Percentiles rank a stretch among this genome's conserved stretches.
Conservation (phyloP, 257 asterid species). For the Salvia splendens region DNA sequence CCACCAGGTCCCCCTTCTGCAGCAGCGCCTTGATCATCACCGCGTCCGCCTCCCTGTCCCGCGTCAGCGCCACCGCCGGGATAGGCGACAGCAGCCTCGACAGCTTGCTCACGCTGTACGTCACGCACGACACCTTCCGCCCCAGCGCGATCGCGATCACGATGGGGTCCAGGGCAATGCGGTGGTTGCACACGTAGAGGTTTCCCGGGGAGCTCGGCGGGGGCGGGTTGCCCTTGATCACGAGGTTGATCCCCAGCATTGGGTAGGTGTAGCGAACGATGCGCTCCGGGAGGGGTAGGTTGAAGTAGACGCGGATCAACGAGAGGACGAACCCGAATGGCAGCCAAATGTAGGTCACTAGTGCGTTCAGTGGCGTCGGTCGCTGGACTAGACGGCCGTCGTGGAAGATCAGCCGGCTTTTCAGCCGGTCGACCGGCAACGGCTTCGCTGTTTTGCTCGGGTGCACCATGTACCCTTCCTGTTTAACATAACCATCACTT, state of each 20-base stretch:
- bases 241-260: conserved; percentile 88
- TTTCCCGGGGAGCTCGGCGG: conserved; percentile 83
- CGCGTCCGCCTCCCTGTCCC: conserved; percentile 86
- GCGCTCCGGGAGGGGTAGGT: conserved; percentile 93
- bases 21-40: conserved; percentile 68
- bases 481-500: conserved; percentile 20
- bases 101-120: conserved; percentile 88
- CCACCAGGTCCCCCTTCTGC: conserved; percentile 82
- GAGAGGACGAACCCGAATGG: conserved; percentile 88
- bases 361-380: conserved; percentile 81
- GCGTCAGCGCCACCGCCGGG: conserved; percentile 88
- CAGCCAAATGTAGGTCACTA: conserved; percentile 84
- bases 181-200: conserved; percentile 95
- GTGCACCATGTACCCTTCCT: conserved; percentile 96
- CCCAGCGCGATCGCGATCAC: conserved; percentile 85
- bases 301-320: conserved; percentile 85
- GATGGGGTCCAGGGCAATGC: conserved; percentile 90
- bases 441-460: conserved; percentile 67
- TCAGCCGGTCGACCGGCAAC: conserved; percentile 69
- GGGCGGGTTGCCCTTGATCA: conserved; percentile 76
- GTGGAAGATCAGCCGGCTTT: conserved; percentile 79
- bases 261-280: conserved; percentile 81
- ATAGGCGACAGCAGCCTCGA: conserved; percentile 83
- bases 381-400: conserved; percentile 89
- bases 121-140: conserved; percentile 81